Percentiles rank a stretch among this genome's conserved stretches.
Evolutionary conservation across 1,139 yeast species (phyloP).

Genomic region (Hansenula sp.): DNA sequence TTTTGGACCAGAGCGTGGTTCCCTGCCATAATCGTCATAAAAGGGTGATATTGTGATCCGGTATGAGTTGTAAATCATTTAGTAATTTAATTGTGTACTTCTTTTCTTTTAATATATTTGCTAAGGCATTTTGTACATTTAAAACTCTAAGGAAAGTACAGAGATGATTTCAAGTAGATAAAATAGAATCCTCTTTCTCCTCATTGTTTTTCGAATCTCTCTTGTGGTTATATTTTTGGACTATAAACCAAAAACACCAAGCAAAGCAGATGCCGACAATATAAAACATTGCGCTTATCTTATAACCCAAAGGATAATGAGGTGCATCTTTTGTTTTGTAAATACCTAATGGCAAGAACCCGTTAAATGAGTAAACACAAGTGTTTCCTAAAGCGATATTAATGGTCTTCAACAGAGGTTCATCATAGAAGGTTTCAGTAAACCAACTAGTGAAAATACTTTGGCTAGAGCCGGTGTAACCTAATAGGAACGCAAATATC

Average conservation of each 20-base stretch:
- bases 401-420: constrained; percentile 11
- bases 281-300: constrained; percentile 6
- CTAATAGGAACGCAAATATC: constrained; percentile 4
- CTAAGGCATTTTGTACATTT: too few species aligned
- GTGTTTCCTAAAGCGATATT: neutral
- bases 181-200: too few species aligned
- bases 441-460: constrained; percentile 10
- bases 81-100: too few species aligned
- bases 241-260: constrained; percentile 5
- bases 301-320: constrained; percentile 9
- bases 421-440: constrained; percentile 12
- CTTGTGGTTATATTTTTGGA: too few species aligned
- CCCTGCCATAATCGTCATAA: constrained; percentile 35
- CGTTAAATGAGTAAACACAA: neutral
- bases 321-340: constrained; percentile 4
- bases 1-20: constrained; percentile 42
- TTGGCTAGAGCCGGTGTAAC: constrained; percentile 2
- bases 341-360: constrained; percentile 3
- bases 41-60: too few species aligned
- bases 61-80: too few species aligned
- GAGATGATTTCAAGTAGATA: too few species aligned
- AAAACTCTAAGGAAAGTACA: too few species aligned
- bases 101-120: too few species aligned
- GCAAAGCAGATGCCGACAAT: neutral
- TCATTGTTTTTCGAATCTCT: too few species aligned